A percentile compares a stretch with the other conserved stretches of the same genome.
phyloP scores from a whole-genome alignment of 176 grass and related monocot species.

The Musa itinerans region DNA sequence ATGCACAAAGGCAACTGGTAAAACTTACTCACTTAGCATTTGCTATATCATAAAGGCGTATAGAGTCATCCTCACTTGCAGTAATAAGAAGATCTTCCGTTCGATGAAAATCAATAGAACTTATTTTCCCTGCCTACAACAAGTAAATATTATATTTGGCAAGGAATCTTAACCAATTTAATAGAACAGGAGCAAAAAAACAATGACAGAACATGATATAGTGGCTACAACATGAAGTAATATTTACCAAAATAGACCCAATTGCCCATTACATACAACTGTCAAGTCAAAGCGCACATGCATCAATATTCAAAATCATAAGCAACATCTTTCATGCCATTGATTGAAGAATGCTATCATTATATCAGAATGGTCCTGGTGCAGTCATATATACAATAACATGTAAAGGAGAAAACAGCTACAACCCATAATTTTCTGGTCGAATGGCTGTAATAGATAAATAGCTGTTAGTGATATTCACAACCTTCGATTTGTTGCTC shows the following conservation, averaged over 20 bases:
- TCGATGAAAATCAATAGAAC: constrained; percentile 87
- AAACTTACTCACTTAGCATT: constrained; percentile 53
- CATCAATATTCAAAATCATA: background rate
- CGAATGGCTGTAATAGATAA: background rate
- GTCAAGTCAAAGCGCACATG: background rate
- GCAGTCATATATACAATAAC: too few species aligned
- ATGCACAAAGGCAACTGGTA: background rate
- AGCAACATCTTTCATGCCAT: background rate
- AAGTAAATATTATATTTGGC: background rate
- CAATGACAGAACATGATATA: background rate
- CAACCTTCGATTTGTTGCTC: background rate
- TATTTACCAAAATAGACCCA: background rate
- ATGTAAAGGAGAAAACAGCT: too few species aligned
- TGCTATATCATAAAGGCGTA: constrained; percentile 77
- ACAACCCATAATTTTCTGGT: too few species aligned
- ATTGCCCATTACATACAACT: background rate
- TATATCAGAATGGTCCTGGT: background rate
- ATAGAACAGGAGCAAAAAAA: background rate
- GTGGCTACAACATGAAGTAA: background rate
- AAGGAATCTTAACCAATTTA: constrained; percentile 1
- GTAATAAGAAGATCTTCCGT: constrained; percentile 83
- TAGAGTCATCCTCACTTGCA: constrained; percentile 81
- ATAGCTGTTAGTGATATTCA: background rate
- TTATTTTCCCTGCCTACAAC: constrained; percentile 75
- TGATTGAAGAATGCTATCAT: background rate